Percentiles rank a stretch among this genome's conserved stretches.
phyloP scores from a whole-genome alignment of 1,284 basidiomycete species.

The Limonomyces culmigenus region DNA sequence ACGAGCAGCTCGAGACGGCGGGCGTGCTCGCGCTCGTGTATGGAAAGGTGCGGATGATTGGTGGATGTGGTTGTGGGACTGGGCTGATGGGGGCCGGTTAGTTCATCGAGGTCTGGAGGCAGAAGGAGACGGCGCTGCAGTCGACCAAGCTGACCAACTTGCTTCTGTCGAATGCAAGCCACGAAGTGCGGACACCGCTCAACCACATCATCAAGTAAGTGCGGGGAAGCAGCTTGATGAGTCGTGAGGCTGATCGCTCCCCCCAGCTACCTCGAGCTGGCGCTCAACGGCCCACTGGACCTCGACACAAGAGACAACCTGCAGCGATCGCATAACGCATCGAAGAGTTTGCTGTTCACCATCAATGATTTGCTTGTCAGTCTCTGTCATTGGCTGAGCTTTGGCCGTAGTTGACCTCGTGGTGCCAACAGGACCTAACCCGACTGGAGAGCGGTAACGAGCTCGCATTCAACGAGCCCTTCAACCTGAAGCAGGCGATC shows the following conservation, averaged over 20 bases:
- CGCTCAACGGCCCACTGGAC: slow-evolving; percentile 67
- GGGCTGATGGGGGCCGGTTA: slow-evolving; percentile 11
- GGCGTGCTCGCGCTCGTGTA: slow-evolving; percentile 76
- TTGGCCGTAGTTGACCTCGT: slow-evolving; percentile 1
- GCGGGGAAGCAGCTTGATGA: not conserved
- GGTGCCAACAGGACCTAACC: slow-evolving; percentile 48
- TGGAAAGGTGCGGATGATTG: slow-evolving; percentile 33
- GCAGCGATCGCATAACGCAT: slow-evolving; percentile 65
- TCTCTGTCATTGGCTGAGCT: slow-evolving; percentile 1
- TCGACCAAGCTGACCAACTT: slow-evolving; percentile 69
- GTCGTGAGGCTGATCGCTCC: slow-evolving; percentile 2
- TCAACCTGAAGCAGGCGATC: slow-evolving; percentile 55
- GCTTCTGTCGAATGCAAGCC: slow-evolving; percentile 75
- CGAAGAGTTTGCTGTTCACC: slow-evolving; percentile 66
- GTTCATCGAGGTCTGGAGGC: slow-evolving; percentile 83
- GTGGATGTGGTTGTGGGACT: not conserved
- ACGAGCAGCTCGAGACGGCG: slow-evolving; percentile 80
- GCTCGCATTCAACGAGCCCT: slow-evolving; percentile 71
- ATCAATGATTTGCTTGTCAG: slow-evolving; percentile 71
- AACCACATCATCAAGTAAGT: slow-evolving; percentile 62
- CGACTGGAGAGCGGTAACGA: slow-evolving; percentile 69
- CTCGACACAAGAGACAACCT: slow-evolving; percentile 69
- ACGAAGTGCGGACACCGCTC: slow-evolving; percentile 66
- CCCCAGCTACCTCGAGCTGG: slow-evolving; percentile 67
- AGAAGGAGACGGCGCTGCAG: slow-evolving; percentile 67